These are phyloP conservation scores for Phytophthora sansomeana DNA, from an alignment of 352 stramenopile genomes.

Conservation along the genomic window DNA sequence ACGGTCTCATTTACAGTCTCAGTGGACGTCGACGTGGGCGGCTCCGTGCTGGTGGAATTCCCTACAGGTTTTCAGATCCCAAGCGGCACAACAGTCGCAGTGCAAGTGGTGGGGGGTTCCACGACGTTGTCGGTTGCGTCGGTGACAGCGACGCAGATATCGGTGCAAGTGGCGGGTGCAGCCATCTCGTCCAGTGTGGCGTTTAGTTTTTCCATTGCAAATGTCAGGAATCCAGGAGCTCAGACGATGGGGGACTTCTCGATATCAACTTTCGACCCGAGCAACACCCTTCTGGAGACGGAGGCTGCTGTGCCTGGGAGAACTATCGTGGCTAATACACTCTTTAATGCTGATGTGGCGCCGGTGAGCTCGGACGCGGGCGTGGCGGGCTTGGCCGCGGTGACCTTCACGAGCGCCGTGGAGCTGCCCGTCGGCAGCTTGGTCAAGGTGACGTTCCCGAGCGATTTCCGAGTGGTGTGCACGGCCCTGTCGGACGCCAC, in stretches of 20 bases:
- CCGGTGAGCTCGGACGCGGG: too few species aligned
- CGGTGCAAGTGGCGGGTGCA: slow-evolving; percentile 20
- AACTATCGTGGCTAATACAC: too few species aligned
- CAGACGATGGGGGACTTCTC: slow-evolving; percentile 26
- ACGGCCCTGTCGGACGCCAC: too few species aligned
- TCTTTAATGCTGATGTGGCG: too few species aligned
- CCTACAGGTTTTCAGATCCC: slow-evolving; percentile 42
- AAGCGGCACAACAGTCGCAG: slow-evolving; percentile 10
- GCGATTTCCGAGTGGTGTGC: too few species aligned
- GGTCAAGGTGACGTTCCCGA: too few species aligned
- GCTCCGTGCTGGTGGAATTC: slow-evolving; percentile 40
- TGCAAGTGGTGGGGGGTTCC: slow-evolving; percentile 13
- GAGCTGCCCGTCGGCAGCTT: too few species aligned
- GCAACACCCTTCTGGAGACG: slow-evolving; percentile 13
- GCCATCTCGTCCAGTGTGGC: slow-evolving; percentile 24
- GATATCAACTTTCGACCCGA: slow-evolving; percentile 36
- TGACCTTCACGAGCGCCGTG: too few species aligned
- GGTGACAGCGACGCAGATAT: slow-evolving; percentile 30
- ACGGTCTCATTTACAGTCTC: slow-evolving; percentile 39
- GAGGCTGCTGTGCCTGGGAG: slow-evolving; percentile 3
- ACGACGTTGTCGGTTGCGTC: slow-evolving; percentile 43
- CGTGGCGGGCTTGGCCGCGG: too few species aligned
- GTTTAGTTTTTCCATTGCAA: slow-evolving; percentile 44
- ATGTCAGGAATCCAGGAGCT: slow-evolving; percentile 44
- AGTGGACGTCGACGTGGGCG: slow-evolving; percentile 31